Conservation (phyloP, 176 grass and related monocot species). For the Avena eriantha region DNA sequence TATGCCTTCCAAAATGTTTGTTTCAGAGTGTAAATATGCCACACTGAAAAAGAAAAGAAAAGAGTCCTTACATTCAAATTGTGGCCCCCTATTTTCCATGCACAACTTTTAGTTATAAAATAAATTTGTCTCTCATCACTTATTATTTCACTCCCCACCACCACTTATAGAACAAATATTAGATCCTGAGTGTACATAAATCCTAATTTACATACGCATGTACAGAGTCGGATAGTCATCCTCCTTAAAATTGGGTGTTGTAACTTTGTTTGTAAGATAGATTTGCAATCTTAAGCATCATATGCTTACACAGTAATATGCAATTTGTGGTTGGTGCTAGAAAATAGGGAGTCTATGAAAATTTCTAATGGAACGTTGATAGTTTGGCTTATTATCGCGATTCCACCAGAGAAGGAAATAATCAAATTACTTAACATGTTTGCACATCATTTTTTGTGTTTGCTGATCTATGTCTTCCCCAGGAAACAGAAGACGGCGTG, state of each 20-base stretch:
- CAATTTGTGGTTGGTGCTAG: not conserved
- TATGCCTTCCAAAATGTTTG: not conserved
- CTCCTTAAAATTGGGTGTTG: not conserved
- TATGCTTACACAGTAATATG: not conserved
- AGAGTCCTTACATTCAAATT: not conserved
- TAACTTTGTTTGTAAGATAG: not conserved
- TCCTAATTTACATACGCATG: not conserved
- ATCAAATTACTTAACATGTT: not conserved
- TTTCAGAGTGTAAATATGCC: not conserved
- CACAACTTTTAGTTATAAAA: not conserved
- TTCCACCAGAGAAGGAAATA: not conserved
- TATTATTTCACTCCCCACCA: not conserved
- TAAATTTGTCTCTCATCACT: not conserved
- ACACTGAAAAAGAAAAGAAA: not conserved
- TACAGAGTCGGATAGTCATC: not conserved
- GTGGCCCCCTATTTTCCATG: not conserved
- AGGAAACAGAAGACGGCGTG: not conserved
- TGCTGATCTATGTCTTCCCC: not conserved
- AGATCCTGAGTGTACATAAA: not conserved
- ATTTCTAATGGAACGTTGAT: conserved; percentile 14
- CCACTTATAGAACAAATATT: not conserved
- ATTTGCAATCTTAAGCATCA: not conserved
- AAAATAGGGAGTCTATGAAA: not conserved
- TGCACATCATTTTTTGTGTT: not conserved
- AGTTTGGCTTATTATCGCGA: not conserved